Percentiles rank a stretch among this genome's conserved stretches.
Conservation (phyloP, 2,329 filamentous ascomycete genomes). For the Mariannaea sp. region DNA sequence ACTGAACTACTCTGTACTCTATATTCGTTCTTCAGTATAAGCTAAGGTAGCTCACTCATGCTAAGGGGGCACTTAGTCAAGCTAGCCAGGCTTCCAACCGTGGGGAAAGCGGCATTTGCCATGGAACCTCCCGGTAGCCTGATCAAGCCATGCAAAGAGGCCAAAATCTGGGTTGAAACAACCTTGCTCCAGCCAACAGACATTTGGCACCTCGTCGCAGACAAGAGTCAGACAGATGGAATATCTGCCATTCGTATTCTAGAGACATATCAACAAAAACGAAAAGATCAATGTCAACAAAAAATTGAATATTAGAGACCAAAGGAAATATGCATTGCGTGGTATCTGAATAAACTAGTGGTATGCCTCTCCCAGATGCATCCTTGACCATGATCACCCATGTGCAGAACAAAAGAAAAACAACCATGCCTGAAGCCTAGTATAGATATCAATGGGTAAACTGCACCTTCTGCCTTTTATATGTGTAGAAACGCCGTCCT, state of each 20-base stretch:
- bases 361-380: slow-evolving; percentile 31
- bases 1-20: too few relatives aligned
- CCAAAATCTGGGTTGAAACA: neutral
- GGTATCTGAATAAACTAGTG: slow-evolving; percentile 36
- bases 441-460: slow-evolving; percentile 1
- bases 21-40: too few relatives aligned
- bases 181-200: neutral
- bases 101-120: too few relatives aligned
- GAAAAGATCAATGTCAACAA: too few relatives aligned
- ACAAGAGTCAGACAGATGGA: neutral
- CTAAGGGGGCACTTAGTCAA: too few relatives aligned
- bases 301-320: slow-evolving; percentile 10
- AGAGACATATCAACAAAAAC: too few relatives aligned
- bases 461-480: slow-evolving; percentile 25
- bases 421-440: slow-evolving; percentile 1
- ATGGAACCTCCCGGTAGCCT: neutral
- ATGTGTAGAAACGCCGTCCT: slow-evolving; percentile 28
- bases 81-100: too few relatives aligned
- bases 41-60: too few relatives aligned
- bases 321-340: slow-evolving; percentile 35
- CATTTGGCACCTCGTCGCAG: neutral
- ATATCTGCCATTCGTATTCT: neutral
- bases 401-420: slow-evolving; percentile 1
- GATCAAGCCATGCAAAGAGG: neutral
- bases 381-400: slow-evolving; percentile 19